Conservation (phyloP, 257 asterid species). For the Eustoma russellianum region DNA sequence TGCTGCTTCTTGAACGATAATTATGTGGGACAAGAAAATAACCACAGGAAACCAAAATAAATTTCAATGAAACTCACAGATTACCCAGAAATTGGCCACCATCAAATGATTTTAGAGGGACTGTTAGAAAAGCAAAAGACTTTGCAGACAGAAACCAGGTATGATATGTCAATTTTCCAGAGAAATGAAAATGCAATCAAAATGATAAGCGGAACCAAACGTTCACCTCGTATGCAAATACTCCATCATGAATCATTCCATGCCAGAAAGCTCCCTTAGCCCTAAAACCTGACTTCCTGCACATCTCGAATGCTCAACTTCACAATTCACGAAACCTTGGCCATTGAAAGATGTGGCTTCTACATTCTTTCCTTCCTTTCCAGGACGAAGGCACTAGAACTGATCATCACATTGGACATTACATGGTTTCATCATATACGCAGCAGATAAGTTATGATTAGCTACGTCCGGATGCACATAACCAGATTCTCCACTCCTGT, state of each 20-base stretch:
- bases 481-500: slow-evolving; percentile 29
- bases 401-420: slow-evolving; percentile 66
- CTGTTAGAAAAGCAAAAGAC: background rate
- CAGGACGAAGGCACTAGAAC: slow-evolving; percentile 72
- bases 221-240: slow-evolving; percentile 44
- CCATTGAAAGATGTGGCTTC: slow-evolving; percentile 26
- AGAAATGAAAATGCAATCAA: slow-evolving; percentile 1
- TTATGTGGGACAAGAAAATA: background rate
- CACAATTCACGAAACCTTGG: slow-evolving; percentile 52
- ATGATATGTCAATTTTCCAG: background rate
- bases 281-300: slow-evolving; percentile 38
- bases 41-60: background rate
- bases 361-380: slow-evolving; percentile 36
- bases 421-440: slow-evolving; percentile 72
- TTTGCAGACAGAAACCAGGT: slow-evolving; percentile 1
- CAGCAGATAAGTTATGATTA: slow-evolving; percentile 42
- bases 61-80: background rate
- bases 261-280: slow-evolving; percentile 29
- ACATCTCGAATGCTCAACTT: slow-evolving; percentile 52
- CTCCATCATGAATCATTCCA: slow-evolving; percentile 24
- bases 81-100: background rate
- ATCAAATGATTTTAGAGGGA: background rate
- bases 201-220: slow-evolving; percentile 1
- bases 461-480: slow-evolving; percentile 25
- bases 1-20: background rate